These are phyloP conservation scores for Phragmites australis DNA, from an alignment of 176 grass and related monocot species.

Conservation along the genomic window DNA sequence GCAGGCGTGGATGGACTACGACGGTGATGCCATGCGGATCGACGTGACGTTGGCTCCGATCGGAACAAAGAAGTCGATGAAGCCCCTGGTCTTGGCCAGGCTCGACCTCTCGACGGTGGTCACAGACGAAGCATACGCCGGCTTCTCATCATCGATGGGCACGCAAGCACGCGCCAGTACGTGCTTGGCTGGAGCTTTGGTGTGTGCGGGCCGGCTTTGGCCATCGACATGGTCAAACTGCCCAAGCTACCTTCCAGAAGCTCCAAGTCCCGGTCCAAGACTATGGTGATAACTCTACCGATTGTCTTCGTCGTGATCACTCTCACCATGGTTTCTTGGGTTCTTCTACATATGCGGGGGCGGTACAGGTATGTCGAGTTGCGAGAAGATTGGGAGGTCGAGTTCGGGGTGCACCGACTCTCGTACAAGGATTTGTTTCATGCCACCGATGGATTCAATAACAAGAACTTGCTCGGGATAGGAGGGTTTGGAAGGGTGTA, in stretches of 20 bases:
- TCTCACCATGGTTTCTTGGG: background rate
- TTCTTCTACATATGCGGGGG: background rate
- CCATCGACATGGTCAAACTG: conserved; percentile 43
- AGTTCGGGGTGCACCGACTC: conserved; percentile 33
- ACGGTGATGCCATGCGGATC: background rate
- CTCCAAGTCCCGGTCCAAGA: background rate
- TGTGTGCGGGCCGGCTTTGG: conserved; percentile 29
- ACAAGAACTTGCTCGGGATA: conserved; percentile 4
- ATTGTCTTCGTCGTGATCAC: background rate
- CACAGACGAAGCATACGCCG: background rate
- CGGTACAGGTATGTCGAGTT: background rate
- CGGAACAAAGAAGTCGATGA: background rate
- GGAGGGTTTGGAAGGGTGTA: conserved; percentile 37
- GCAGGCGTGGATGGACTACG: conserved; percentile 32
- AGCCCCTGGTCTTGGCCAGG: background rate
- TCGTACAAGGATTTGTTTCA: background rate
- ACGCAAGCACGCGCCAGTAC: conserved; percentile 38
- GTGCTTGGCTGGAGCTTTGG: conserved; percentile 70
- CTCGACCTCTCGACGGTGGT: conserved; percentile 31
- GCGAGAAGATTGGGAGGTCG: conserved; percentile 13
- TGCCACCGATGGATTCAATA: conserved; percentile 9
- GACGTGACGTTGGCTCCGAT: conserved; percentile 21
- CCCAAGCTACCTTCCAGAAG: conserved; percentile 26
- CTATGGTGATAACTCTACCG: background rate
- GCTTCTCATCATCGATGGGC: conserved; percentile 58